Base-by-base conservation (phyloP, 148 eudicot genomes). In the Amaranthus hypochondriacus region DNA sequence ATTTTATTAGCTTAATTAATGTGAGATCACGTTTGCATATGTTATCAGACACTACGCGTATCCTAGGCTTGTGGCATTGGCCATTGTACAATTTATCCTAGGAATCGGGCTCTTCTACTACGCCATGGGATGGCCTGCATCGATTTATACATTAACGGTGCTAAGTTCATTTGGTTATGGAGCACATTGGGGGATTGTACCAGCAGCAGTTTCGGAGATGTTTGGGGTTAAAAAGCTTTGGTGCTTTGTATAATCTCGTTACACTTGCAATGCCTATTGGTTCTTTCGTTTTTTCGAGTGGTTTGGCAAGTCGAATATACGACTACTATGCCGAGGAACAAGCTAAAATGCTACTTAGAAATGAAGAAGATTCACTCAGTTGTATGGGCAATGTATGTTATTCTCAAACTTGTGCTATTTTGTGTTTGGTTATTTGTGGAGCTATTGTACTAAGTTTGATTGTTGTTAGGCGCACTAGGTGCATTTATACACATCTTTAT, bases 141-240 rank as follows among this genome's bases (percentile, higher is more conserved):
- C 81, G 65, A 83, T 89, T 53, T 89, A 85, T 14, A 77, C 87
- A 1, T 82, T 84, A 46, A 87, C 87, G 0, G 81, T 89, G 56
- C 75, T 87, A 6, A 71, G 72, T 15, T 86, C 90, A 42, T 74
- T 85, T 14, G 83, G 90, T 28, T 89, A 87, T 59, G 90, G 92
- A 8, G 90, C 88, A 7, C 90, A 89, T 55, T 89, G 90, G 90
- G 90, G 86, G 13, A 83, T 89, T 9, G 84, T 83, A 68, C 90
- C 92, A 1, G 89, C 89, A 44, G 75, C 92, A 39, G 80, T 81
- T 54, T 89, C 90, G 5, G 92, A 89, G 78, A 75, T 83, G 53
- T 87, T 86, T 75, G 90, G 90, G 89, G 21, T 51, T 89, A 74
- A 87, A 83, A 78, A 85, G 90, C 77, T 89, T 89, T 13, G 89